Conservation (phyloP, 2,329 filamentous ascomycete genomes). For the Sporothrix schenckii region DNA sequence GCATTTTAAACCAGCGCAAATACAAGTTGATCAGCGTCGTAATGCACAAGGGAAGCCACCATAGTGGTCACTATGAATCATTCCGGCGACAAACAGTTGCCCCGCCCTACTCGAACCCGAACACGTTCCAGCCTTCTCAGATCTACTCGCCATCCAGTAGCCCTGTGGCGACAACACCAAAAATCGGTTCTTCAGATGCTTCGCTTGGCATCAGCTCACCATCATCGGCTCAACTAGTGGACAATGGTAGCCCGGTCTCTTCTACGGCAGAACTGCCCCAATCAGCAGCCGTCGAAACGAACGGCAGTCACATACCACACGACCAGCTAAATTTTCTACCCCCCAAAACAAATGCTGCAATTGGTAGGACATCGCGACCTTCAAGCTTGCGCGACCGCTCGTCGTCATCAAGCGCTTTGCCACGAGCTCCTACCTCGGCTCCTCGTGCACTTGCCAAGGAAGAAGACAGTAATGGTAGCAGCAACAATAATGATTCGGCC, state of each 20-base stretch:
- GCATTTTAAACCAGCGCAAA: slow-evolving; percentile 72
- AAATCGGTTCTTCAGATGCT: slow-evolving; percentile 38
- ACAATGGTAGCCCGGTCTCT: slow-evolving; percentile 47
- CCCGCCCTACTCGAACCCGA: slow-evolving; percentile 79
- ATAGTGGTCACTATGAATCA: slow-evolving; percentile 96
- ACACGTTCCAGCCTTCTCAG: slow-evolving; percentile 74
- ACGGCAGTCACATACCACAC: neutral
- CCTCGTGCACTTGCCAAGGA: slow-evolving; percentile 35
- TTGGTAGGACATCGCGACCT: slow-evolving; percentile 4
- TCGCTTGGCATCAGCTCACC: neutral
- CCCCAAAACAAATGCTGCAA: neutral
- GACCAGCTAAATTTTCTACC: neutral
- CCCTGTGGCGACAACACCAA: slow-evolving; percentile 54
- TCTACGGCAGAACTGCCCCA: slow-evolving; percentile 55
- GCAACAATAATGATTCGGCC: slow-evolving; percentile 46
- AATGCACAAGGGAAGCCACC: slow-evolving; percentile 92
- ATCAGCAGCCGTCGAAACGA: slow-evolving; percentile 25
- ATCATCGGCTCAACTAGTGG: neutral
- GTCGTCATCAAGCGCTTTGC: slow-evolving; percentile 21
- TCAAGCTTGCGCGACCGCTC: slow-evolving; percentile 31
- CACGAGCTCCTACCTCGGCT: slow-evolving; percentile 39
- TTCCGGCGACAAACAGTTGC: slow-evolving; percentile 84
- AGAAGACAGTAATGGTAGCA: slow-evolving; percentile 41
- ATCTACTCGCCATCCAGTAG: slow-evolving; percentile 69
- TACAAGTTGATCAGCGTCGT: slow-evolving; percentile 87